Percentiles rank a stretch among this genome's conserved stretches.
Evolutionary conservation across 2,329 filamentous ascomycete genomes (phyloP).

Genomic region (Diaporthe sp.): DNA sequence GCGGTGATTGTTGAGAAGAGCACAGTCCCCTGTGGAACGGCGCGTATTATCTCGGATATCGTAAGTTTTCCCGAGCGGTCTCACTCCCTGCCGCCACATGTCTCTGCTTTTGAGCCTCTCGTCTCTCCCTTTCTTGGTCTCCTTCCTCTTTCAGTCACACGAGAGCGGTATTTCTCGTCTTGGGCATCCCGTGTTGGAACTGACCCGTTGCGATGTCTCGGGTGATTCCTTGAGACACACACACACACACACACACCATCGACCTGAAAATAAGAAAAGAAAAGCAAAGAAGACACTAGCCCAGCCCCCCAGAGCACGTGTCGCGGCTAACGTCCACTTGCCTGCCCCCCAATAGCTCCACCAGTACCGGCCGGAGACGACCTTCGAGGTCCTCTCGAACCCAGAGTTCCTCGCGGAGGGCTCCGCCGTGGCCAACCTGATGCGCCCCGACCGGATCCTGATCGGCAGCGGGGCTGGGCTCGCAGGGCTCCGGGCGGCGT

Average conservation of each 20-base stretch:
- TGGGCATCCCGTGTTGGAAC: not conserved
- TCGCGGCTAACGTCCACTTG: conserved; percentile 16
- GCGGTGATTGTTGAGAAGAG: conserved; percentile 75
- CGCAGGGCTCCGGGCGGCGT: conserved; percentile 62
- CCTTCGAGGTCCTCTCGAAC: conserved; percentile 73
- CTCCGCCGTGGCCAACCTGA: conserved; percentile 69
- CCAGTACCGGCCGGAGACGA: conserved; percentile 56
- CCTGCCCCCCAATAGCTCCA: conserved; percentile 41
- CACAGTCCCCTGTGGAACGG: conserved; percentile 72
- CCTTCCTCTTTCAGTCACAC: not conserved
- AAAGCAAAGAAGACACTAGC: not conserved
- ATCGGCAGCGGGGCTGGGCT: conserved; percentile 67
- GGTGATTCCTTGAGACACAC: conserved; percentile 8
- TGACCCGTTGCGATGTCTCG: conserved; percentile 34
- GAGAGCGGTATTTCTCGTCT: not conserved
- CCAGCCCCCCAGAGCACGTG: not conserved
- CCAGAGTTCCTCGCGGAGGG: conserved; percentile 75
- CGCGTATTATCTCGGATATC: conserved; percentile 67
- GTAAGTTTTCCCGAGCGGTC: conserved; percentile 50
- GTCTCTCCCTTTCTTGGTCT: not conserved
- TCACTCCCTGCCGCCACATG: not conserved
- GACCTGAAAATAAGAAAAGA: not conserved
- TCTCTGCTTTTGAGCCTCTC: not conserved
- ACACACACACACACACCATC: no score
- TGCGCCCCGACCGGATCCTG: conserved; percentile 70